Conservation (phyloP, 2,329 filamentous ascomycete genomes). For the Scedosporium aurantiacum region DNA sequence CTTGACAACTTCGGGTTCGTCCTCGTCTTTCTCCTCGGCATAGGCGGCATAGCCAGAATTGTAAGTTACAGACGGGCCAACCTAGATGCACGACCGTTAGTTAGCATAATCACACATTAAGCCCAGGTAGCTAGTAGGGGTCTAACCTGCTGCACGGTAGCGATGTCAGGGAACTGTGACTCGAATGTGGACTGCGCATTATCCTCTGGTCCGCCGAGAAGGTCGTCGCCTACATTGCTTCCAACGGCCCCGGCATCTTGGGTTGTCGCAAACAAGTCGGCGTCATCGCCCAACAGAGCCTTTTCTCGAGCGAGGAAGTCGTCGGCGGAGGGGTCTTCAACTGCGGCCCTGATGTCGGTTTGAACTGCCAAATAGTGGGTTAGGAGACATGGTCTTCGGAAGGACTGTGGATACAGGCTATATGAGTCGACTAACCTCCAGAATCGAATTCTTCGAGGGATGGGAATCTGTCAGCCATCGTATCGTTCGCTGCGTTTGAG, state of each 20-base stretch:
- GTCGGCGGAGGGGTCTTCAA: constrained; percentile 51
- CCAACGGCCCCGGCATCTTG: constrained; percentile 50
- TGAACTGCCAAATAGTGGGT: constrained; percentile 40
- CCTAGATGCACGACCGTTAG: constrained; percentile 35
- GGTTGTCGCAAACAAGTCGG: constrained; percentile 73
- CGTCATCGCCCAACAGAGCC: constrained; percentile 83
- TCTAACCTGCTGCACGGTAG: constrained; percentile 53
- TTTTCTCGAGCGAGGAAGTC: constrained; percentile 91
- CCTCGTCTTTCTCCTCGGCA: constrained; percentile 47
- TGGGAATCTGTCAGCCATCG: constrained; percentile 69
- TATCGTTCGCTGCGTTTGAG: neutral
- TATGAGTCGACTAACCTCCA: constrained; percentile 31
- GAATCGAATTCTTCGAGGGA: constrained; percentile 69
- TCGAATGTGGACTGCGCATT: constrained; percentile 54
- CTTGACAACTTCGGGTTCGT: constrained; percentile 79
- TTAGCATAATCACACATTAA: neutral
- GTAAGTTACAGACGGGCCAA: constrained; percentile 53
- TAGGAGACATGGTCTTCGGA: neutral
- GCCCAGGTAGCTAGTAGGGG: neutral
- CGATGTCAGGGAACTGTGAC: constrained; percentile 79
- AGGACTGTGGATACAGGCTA: neutral
- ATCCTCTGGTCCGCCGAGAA: constrained; percentile 55
- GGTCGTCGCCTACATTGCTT: constrained; percentile 55
- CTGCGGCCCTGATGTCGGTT: constrained; percentile 49
- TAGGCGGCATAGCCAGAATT: constrained; percentile 51